phyloP scores from a whole-genome alignment of 2,329 filamentous ascomycete genomes.

The Periconia digitata region DNA sequence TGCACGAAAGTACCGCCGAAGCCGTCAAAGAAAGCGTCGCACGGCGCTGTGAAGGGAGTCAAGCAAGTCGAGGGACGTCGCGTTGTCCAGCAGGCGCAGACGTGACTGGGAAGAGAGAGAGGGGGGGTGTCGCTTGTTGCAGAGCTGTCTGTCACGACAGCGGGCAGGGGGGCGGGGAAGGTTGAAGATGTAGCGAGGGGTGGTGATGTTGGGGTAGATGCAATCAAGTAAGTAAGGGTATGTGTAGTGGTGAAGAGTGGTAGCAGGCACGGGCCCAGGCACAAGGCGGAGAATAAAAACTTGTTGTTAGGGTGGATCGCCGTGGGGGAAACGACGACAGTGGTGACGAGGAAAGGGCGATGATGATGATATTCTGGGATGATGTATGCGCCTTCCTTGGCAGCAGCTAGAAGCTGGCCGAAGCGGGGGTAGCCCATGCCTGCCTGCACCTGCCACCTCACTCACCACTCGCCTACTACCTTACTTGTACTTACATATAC shows the following conservation, averaged over 20 bases:
- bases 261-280: not conserved
- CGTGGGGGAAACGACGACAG: not conserved
- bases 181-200: not conserved
- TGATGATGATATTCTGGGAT: not conserved
- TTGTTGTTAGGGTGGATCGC: not conserved
- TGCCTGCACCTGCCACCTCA: not conserved
- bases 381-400: not conserved
- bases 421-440: not conserved
- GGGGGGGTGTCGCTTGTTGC: too few species aligned
- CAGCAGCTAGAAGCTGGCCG: not conserved
- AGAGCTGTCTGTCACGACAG: too few species aligned
- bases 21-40: conserved; percentile 17
- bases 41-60: not conserved
- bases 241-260: not conserved
- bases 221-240: not conserved
- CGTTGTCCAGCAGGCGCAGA: not conserved
- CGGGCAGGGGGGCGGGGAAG: too few species aligned
- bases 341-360: not conserved
- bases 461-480: not conserved
- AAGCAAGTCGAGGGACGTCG: not conserved
- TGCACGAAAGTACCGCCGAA: conserved; percentile 13
- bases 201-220: not conserved
- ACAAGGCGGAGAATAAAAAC: not conserved
- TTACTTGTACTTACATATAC: not conserved
- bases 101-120: not conserved